Evolutionary conservation across 2,329 filamentous ascomycete species (phyloP).

Genomic region (Chaetomium olivaceum): DNA sequence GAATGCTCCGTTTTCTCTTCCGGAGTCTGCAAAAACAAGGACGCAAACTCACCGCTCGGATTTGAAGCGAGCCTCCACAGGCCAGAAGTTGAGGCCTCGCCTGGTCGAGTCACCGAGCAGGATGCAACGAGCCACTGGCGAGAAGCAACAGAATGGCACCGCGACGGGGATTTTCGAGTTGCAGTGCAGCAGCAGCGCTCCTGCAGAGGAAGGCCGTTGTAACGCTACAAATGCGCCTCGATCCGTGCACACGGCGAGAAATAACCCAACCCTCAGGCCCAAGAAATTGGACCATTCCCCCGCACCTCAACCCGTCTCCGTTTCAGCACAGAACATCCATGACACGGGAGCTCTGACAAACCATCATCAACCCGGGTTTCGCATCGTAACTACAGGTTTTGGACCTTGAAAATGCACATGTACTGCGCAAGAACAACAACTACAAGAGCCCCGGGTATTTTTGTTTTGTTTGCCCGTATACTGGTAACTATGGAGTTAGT

Average conservation of each 20-base stretch:
- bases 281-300: background rate
- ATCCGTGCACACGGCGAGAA: constrained; percentile 2
- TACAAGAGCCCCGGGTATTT: background rate
- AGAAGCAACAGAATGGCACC: constrained; percentile 13
- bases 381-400: background rate
- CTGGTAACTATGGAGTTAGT: no score
- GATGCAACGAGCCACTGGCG: constrained; percentile 1
- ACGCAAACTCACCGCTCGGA: background rate
- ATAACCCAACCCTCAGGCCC: background rate
- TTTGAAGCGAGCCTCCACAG: constrained; percentile 7
- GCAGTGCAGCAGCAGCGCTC: constrained; percentile 15
- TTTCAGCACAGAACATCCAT: background rate
- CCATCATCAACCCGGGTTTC: constrained; percentile 6
- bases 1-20: background rate
- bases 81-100: constrained; percentile 4
- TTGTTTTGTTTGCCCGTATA: background rate
- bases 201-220: constrained; percentile 11
- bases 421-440: background rate
- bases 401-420: background rate
- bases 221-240: background rate
- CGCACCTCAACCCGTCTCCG: background rate
- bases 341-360: background rate
- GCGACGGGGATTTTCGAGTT: constrained; percentile 11
- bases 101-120: constrained; percentile 11
- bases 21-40: background rate